Evolutionary conservation across 257 asterid genomes (phyloP), one percentile per base, ranked within the genome.

Genomic region (Craterostigma plantagineum): DNA sequence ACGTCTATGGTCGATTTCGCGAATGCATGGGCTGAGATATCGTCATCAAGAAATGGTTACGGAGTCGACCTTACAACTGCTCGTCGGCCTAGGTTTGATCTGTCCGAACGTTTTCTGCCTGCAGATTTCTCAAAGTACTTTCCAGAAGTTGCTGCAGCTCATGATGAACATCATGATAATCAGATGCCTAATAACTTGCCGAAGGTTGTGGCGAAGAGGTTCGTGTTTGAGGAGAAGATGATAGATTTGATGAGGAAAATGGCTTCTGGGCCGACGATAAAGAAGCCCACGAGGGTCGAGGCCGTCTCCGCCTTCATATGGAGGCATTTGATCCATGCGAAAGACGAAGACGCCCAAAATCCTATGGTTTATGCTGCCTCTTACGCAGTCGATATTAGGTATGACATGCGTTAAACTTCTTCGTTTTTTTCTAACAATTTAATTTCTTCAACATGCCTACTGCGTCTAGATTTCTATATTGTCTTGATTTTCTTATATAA

Each of bases 221-320:
- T 45, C 23, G 10, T n/a, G 7, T 58, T 63, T 51, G 18, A 64
- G 53, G 34, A 35, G 1, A 14, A 18, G 10, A 54, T 36, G 13
- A 9, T 64, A 7, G 46, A 45, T 5, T 56, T 40, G 0, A 17
- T 58, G 10, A 59, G 14, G 40, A 39, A 30, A n/a, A 59, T 51
- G 10, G 33, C 39, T 35, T 0, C 54, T 0, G 66, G 59, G 14
- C 59, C 63, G 0, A 4, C 37, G 33, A 10, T 59, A 36, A 42
- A 46, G 46, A 36, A 33, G 0, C 66, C 71, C 0, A 59, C 59
- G 11, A 39, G 65, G 13, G 70, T 63, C 35, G 70, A 58, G 35
- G 70, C 65, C 10, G 56, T 54, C 27, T 50, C 71, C 4, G 63
- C 71, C 46, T 63, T 53, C 53, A 49, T 63, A 8, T 58, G 65